Percentiles rank a stretch among this genome's conserved stretches.
Evolutionary conservation across 2,329 filamentous ascomycete species (phyloP).

Genomic region (Rhynchosporium secalis): DNA sequence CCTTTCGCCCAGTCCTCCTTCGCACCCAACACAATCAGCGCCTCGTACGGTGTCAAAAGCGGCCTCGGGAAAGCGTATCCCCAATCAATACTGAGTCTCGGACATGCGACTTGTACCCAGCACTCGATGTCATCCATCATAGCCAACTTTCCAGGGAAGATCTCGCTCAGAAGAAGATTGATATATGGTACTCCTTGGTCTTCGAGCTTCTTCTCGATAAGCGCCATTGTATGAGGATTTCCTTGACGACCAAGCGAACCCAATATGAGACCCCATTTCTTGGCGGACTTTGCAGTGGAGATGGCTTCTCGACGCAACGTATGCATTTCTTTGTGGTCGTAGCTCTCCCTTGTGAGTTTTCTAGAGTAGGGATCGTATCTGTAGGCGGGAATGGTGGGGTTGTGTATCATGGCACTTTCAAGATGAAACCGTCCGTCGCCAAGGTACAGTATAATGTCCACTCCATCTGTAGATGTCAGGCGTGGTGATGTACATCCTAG

Average conservation of each 20-base stretch:
- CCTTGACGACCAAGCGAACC: conserved; percentile 91
- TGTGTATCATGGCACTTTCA: conserved; percentile 99
- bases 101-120: conserved; percentile 98
- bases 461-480: conserved; percentile 55
- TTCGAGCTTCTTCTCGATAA: conserved; percentile 78
- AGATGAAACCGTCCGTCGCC: conserved; percentile 94
- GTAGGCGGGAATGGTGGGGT: conserved; percentile 86
- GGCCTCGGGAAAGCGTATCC: conserved; percentile 92
- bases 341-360: conserved; percentile 85
- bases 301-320: conserved; percentile 77
- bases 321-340: conserved; percentile 91
- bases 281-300: conserved; percentile 68
- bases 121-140: conserved; percentile 94
- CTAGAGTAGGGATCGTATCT: conserved; percentile 96
- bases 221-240: conserved; percentile 85
- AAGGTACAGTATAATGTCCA: conserved; percentile 83
- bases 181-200: conserved; percentile 76
- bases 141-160: conserved; percentile 92
- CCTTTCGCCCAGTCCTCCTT: conserved; percentile 70
- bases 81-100: conserved; percentile 97
- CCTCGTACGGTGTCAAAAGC: conserved; percentile 91
- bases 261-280: conserved; percentile 93
- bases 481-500: conserved; percentile 93
- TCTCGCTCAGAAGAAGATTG: conserved; percentile 86
- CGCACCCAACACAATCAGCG: conserved; percentile 81